Evolutionary conservation across 305 asterid species (phyloP).

Genomic region (Solanum hybrid): DNA sequence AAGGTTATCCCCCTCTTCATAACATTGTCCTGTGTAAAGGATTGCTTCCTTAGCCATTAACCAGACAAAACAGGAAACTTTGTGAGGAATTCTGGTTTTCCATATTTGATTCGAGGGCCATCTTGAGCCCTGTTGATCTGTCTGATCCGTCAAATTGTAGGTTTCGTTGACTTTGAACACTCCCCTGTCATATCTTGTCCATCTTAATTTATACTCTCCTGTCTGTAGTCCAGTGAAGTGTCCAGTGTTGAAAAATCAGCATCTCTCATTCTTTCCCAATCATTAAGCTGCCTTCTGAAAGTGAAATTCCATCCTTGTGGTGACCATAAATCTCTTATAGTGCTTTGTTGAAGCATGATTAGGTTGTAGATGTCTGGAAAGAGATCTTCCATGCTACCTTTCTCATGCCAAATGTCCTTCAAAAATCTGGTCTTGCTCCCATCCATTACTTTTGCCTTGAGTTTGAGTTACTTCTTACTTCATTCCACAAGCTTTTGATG

Average conservation of each 20-base stretch:
- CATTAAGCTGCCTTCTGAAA: not conserved
- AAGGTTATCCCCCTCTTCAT: not conserved
- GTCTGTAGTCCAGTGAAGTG: not conserved
- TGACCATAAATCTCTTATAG: not conserved
- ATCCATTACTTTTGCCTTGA: not conserved
- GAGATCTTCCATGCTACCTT: not conserved
- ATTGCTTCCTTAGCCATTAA: not conserved
- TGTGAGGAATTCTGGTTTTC: not conserved
- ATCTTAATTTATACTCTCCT: not conserved
- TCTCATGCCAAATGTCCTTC: not conserved
- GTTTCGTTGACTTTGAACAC: not conserved
- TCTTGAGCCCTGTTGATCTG: not conserved
- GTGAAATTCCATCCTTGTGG: not conserved
- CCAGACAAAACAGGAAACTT: not conserved
- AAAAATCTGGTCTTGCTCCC: not conserved
- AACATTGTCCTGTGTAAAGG: not conserved
- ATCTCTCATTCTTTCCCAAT: not conserved
- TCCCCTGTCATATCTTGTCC: not conserved
- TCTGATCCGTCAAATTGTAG: not conserved
- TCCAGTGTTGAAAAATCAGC: not conserved
- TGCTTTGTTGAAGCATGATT: not conserved
- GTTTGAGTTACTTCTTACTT: not conserved
- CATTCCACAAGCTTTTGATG: not conserved
- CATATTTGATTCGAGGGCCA: not conserved
- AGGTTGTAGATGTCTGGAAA: not conserved